These are phyloP conservation scores for Sodiomyces alkalinus DNA, from an alignment of 2,329 filamentous ascomycete genomes.

Conservation along the genomic window DNA sequence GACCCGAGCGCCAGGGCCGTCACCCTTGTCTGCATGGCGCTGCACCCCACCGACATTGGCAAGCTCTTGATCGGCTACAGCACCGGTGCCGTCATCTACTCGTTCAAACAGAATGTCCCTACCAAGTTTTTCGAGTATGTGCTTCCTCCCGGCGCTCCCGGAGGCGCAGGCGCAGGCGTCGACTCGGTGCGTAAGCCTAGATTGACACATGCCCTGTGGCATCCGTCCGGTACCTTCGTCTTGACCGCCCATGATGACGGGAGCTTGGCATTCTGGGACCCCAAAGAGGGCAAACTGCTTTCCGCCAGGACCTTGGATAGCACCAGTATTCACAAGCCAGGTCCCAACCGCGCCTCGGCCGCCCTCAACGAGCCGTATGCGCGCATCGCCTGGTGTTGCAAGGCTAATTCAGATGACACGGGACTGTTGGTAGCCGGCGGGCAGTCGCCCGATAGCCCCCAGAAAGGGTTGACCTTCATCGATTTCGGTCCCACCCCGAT, in stretches of 20 bases:
- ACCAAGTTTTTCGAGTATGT: conserved; percentile 72
- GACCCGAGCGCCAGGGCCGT: conserved; percentile 49
- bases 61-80: conserved; percentile 84
- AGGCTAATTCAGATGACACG: conserved; percentile 85
- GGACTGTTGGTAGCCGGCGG: conserved; percentile 79
- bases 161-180: conserved; percentile 53
- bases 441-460: conserved; percentile 46
- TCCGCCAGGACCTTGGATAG: conserved; percentile 70
- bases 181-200: conserved; percentile 53
- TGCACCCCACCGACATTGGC: conserved; percentile 87
- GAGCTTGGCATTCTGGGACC: conserved; percentile 87
- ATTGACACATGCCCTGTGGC: conserved; percentile 78
- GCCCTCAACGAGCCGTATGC: conserved; percentile 59
- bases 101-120: conserved; percentile 79
- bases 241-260: conserved; percentile 80
- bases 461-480: conserved; percentile 73
- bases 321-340: conserved; percentile 55
- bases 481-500: conserved; percentile 80
- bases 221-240: conserved; percentile 84
- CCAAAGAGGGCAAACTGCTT: conserved; percentile 71
- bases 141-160: conserved; percentile 66
- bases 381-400: conserved; percentile 83
- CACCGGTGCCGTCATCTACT: conserved; percentile 78
- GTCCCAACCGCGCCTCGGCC: conserved; percentile 31
- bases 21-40: conserved; percentile 59